Percentiles rank a stretch among this genome's conserved stretches.
These are phyloP conservation scores for Boletus rex-veris DNA, from an alignment of 768 basidiomycete species.

Conservation along the genomic window DNA sequence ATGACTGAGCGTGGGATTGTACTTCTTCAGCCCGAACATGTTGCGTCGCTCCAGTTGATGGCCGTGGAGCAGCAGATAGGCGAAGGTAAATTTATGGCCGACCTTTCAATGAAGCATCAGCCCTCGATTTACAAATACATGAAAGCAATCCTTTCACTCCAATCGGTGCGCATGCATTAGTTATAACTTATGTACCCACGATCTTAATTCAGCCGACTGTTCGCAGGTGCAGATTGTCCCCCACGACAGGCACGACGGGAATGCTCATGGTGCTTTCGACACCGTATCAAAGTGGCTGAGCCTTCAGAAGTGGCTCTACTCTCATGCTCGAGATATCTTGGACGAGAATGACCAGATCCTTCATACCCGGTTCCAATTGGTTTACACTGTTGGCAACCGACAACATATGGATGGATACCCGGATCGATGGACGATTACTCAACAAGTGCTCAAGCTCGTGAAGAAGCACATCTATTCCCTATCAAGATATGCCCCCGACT, in stretches of 20 bases:
- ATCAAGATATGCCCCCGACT: not conserved
- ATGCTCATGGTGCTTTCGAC: not conserved
- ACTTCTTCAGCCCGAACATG: too few species aligned
- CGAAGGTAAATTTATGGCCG: too few species aligned
- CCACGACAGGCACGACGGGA: too few species aligned
- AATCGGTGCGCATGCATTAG: not conserved
- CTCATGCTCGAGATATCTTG: too few species aligned
- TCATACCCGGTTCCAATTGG: too few species aligned
- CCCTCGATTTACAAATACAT: constrained; percentile 10
- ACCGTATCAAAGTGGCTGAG: constrained; percentile 10
- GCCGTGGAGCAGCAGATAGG: too few species aligned
- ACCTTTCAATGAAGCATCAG: too few species aligned
- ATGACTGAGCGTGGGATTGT: not conserved
- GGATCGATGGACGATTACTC: too few species aligned
- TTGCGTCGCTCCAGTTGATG: too few species aligned
- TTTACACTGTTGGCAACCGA: too few species aligned
- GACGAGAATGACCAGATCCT: too few species aligned
- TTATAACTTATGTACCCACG: not conserved
- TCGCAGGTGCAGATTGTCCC: not conserved
- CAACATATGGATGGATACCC: too few species aligned
- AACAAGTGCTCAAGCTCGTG: constrained; percentile 2
- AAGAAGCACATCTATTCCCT: not conserved
- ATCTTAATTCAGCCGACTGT: not conserved
- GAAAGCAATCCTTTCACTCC: constrained; percentile 17
- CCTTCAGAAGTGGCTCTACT: constrained; percentile 6